Base-by-base conservation (phyloP, 371 early-diverging fungal species). In the Mortierella sp. region DNA sequence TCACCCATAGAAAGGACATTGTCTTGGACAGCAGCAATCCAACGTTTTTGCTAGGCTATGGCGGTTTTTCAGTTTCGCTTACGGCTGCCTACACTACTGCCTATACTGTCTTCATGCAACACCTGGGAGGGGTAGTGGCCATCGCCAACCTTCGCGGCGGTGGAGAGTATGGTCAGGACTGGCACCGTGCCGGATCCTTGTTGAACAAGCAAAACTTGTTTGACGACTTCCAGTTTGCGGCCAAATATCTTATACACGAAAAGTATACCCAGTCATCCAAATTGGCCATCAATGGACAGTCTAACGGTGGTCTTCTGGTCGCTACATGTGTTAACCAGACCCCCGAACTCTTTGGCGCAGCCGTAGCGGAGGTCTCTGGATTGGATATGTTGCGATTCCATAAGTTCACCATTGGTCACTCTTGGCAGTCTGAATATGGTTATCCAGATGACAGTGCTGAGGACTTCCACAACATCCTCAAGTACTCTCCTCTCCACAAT, bases 401-500 rank as follows among this genome's bases (percentile, higher is more conserved):
- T 68, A 82, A 83, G 66, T 87, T 87, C 56, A 87, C 87, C 3
- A 84, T 85, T 39, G 87, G 87, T n/a, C 80, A 83, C 53, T 81
- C 78, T 4, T 87, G 87, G 82, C 71, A 67, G 46, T 61, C 81
- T 9, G 87, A 87, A 39, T 86, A 83, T 59, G 88, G 86, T 42
- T 63, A 81, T 41, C 86, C 86, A n/a, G 67, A 72, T 30, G 84
- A 86, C 31, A 66, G 71, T 26, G 28, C 41, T 43, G 79, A 80
- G 50, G 84, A 86, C 52, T 86, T 86, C 48, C 44, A 63, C 14
- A 62, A 72, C 55, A 21, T 85, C 50, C 47, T 41, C 56, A 84
- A 75, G 69, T 88, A 87, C 64, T 90, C 91, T 1, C 92, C 92
- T 7, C 43, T 88, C 14, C 92, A 92, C 76, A 92, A 87, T 64